phyloP scores from a whole-genome alignment of 768 basidiomycete genomes.

The Steccherinum ochraceum region DNA sequence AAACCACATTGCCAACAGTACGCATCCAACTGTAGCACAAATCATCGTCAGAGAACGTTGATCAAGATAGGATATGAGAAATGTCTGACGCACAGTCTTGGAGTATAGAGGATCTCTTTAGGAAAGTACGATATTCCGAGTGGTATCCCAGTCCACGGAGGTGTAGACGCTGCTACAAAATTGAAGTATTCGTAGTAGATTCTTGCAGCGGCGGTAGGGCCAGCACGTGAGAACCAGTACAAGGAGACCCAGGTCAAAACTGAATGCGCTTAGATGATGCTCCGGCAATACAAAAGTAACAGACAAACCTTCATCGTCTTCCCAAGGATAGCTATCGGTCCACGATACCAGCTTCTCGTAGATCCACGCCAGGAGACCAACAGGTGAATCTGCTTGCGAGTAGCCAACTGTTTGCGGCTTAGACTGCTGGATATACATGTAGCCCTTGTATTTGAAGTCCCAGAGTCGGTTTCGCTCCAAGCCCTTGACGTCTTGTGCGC shows the following conservation, averaged over 20 bases:
- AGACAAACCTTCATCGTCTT: slow-evolving; percentile 45
- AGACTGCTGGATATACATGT: slow-evolving; percentile 23
- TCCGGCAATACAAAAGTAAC: not conserved
- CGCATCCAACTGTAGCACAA: slow-evolving; percentile 18
- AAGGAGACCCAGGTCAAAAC: slow-evolving; percentile 31
- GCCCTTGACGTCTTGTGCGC: not conserved
- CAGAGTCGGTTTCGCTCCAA: slow-evolving; percentile 2
- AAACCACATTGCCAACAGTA: slow-evolving; percentile 29
- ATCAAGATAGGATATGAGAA: not conserved
- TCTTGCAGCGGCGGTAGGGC: slow-evolving; percentile 23
- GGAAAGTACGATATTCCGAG: slow-evolving; percentile 26
- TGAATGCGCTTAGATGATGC: slow-evolving; percentile 1
- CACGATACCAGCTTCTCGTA: slow-evolving; percentile 27
- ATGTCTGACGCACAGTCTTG: slow-evolving; percentile 17
- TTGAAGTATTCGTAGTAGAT: slow-evolving; percentile 26
- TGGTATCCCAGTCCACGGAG: no score
- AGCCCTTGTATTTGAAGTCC: slow-evolving; percentile 12
- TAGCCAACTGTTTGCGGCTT: slow-evolving; percentile 39
- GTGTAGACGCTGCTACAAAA: no score
- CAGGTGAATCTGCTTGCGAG: slow-evolving; percentile 49
- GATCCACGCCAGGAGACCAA: slow-evolving; percentile 35
- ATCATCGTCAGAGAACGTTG: not conserved
- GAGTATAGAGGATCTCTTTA: slow-evolving; percentile 15
- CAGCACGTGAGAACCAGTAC: slow-evolving; percentile 29
- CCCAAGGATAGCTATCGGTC: slow-evolving; percentile 48